These are phyloP conservation scores for Saturnispora dispora DNA, from an alignment of 805 yeast species.

Conservation along the genomic window DNA sequence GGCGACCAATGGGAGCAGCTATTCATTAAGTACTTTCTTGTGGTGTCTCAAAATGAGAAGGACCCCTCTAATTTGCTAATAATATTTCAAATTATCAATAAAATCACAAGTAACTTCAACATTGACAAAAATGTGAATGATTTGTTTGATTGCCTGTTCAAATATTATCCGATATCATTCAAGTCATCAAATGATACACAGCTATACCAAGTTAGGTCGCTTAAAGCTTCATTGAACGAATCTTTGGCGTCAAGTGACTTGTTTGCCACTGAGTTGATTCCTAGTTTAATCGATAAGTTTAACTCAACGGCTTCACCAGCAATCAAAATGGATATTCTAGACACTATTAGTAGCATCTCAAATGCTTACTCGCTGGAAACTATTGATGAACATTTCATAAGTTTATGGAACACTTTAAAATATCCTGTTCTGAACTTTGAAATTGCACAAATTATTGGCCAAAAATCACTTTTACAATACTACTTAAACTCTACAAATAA, in stretches of 20 bases:
- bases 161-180: constrained; percentile 95
- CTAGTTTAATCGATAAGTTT: constrained; percentile 70
- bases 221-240: constrained; percentile 51
- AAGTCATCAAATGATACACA: constrained; percentile 91
- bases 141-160: constrained; percentile 79
- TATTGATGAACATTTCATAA: constrained; percentile 53
- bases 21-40: constrained; percentile 50
- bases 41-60: constrained; percentile 78
- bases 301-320: constrained; percentile 58
- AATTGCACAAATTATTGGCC: constrained; percentile 25
- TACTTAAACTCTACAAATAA: constrained; percentile 27
- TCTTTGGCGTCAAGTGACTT: constrained; percentile 53
- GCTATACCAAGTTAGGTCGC: constrained; percentile 63
- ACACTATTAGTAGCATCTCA: constrained; percentile 51
- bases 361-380: constrained; percentile 40
- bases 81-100: constrained; percentile 50
- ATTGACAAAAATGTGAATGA: constrained; percentile 45
- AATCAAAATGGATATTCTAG: constrained; percentile 67
- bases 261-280: constrained; percentile 66
- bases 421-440: constrained; percentile 82
- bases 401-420: constrained; percentile 81
- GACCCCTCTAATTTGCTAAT: constrained; percentile 81
- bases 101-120: constrained; percentile 35
- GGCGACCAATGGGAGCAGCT: constrained; percentile 19
- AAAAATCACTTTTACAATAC: constrained; percentile 21